Conservation (phyloP, 805 yeast genomes). For the Candida qinlingensis region DNA sequence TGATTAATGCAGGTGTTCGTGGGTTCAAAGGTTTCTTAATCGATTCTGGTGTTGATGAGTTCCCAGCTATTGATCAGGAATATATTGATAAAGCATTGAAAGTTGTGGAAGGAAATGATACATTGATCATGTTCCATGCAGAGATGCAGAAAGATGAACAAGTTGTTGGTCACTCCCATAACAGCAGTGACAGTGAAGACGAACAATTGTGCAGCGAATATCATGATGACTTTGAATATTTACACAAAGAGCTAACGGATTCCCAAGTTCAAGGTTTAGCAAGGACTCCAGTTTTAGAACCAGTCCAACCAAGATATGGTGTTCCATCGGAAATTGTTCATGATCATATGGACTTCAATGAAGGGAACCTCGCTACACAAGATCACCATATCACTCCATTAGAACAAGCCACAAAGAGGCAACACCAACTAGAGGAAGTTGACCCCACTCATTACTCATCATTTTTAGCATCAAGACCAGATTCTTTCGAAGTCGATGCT, state of each 20-base stretch:
- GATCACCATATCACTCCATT: conserved; percentile 29
- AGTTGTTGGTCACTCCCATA: conserved; percentile 26
- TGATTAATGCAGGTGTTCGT: conserved; percentile 80
- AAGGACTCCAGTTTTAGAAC: conserved; percentile 47
- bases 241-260: conserved; percentile 34
- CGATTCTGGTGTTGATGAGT: conserved; percentile 95
- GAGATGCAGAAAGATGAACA: conserved; percentile 53
- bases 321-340: conserved; percentile 29
- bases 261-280: conserved; percentile 50
- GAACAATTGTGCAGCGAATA: conserved; percentile 12
- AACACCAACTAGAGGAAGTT: conserved; percentile 32
- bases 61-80: conserved; percentile 68
- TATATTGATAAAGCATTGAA: conserved; percentile 68
- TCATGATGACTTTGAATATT: conserved; percentile 3
- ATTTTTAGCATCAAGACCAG: conserved; percentile 71
- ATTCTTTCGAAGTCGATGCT: conserved; percentile 80
- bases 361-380: not conserved
- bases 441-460: conserved; percentile 25
- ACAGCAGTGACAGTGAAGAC: conserved; percentile 25
- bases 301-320: conserved; percentile 57
- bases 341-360: conserved; percentile 21
- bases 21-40: conserved; percentile 93
- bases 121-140: conserved; percentile 88
- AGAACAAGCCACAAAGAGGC: conserved; percentile 36
- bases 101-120: conserved; percentile 52